Percentiles rank a stretch among this genome's conserved stretches.
These are phyloP conservation scores for Nannochloris sp. DNA, from an alignment of 139 green algal genomes.

Conservation along the genomic window DNA sequence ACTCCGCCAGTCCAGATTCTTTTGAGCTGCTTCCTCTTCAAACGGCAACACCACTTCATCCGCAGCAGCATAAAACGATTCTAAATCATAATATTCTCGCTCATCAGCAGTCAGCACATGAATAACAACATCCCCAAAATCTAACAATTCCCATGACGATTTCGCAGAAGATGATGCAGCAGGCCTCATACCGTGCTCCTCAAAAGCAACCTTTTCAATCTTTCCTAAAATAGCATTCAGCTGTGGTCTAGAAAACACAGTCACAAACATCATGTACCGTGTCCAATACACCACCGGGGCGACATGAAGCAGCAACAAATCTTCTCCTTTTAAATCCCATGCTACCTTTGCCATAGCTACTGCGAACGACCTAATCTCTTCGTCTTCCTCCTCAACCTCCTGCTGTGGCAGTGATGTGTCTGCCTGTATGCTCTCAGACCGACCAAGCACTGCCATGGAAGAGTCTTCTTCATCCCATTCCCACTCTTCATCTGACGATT, in stretches of 20 bases:
- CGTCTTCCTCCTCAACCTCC: background rate
- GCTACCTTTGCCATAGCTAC: constrained; percentile 14
- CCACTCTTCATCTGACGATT: too few relatives aligned
- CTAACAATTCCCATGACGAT: constrained; percentile 43
- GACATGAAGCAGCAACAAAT: constrained; percentile 58
- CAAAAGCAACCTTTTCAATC: constrained; percentile 39
- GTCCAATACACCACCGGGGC: constrained; percentile 52
- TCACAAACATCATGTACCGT: constrained; percentile 48
- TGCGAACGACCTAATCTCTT: constrained; percentile 4
- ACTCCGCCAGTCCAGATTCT: background rate
- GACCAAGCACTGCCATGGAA: background rate
- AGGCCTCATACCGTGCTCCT: constrained; percentile 5
- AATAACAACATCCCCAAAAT: constrained; percentile 50
- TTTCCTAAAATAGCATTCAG: constrained; percentile 55
- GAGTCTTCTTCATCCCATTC: too few relatives aligned
- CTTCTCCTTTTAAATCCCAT: constrained; percentile 38
- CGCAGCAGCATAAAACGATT: constrained; percentile 48
- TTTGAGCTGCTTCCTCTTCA: background rate
- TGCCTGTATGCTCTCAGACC: background rate
- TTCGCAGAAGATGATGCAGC: background rate
- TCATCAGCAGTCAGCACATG: constrained; percentile 49
- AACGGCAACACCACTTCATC: constrained; percentile 45
- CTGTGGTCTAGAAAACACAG: constrained; percentile 49
- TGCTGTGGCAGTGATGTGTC: background rate
- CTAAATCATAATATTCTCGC: constrained; percentile 57